Evolutionary conservation across 1,284 basidiomycete species (phyloP).

Genomic region (Fomitiporia mediterranea): DNA sequence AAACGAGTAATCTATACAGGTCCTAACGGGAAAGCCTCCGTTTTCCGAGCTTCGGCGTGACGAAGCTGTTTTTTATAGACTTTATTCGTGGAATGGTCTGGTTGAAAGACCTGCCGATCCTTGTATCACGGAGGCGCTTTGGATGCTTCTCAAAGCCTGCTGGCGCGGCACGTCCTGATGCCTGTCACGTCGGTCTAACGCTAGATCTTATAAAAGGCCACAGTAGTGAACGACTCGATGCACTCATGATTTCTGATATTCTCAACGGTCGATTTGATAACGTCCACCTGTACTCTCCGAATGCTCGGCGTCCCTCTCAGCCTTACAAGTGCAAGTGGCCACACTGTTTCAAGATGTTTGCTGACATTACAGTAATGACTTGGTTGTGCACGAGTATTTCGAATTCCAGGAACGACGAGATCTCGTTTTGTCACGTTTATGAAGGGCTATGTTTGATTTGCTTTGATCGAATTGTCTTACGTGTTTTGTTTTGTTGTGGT

Average conservation of each 20-base stretch:
- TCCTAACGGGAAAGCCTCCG: no score
- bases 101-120: neutral
- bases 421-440: no score
- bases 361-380: neutral
- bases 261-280: neutral
- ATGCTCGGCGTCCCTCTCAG: neutral
- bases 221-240: neutral
- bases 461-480: no score
- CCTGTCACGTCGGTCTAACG: neutral
- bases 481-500: no score
- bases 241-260: neutral
- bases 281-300: neutral
- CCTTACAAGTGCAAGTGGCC: neutral
- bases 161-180: neutral
- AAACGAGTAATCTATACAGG: no score
- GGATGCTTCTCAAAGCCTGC: conserved; percentile 1
- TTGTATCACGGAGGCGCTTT: neutral
- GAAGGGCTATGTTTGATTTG: no score
- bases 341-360: neutral
- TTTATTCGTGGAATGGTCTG: neutral
- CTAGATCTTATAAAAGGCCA: neutral
- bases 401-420: no score
- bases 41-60: no score
- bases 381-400: no score
- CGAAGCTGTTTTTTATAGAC: no score